Evolutionary conservation across 805 yeast genomes (phyloP).

Genomic region (Blastobotrys muscicola): DNA sequence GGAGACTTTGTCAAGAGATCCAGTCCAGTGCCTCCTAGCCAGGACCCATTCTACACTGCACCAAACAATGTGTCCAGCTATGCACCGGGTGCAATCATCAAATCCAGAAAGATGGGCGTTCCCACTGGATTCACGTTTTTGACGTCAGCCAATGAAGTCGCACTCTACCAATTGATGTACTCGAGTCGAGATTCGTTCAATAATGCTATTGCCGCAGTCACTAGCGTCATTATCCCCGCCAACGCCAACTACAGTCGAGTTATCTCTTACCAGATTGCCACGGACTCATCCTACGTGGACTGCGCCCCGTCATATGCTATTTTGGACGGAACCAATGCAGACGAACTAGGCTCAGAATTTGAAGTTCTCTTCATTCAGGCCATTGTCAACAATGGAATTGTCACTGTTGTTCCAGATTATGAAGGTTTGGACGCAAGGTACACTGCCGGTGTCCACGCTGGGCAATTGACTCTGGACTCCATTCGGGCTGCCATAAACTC

Average conservation of each 20-base stretch:
- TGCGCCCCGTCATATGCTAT: conserved; percentile 21
- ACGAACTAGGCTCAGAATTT: conserved; percentile 5
- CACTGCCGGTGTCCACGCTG: conserved; percentile 21
- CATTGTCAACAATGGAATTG: conserved; percentile 14
- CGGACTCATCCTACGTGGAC: conserved; percentile 16
- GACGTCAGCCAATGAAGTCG: conserved; percentile 2
- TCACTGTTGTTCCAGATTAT: conserved; percentile 20
- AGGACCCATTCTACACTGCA: conserved; percentile 6
- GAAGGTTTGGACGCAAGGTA: conserved; percentile 25
- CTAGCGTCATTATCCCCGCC: conserved; percentile 18
- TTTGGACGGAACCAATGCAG: conserved; percentile 8
- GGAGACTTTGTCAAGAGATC: background rate
- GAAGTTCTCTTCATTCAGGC: conserved; percentile 10
- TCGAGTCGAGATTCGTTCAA: conserved; percentile 22
- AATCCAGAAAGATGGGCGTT: background rate
- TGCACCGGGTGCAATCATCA: conserved; percentile 1
- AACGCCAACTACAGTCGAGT: conserved; percentile 10
- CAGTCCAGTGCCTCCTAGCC: conserved; percentile 11
- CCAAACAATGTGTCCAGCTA: conserved; percentile 1
- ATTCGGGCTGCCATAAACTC: conserved; percentile 17
- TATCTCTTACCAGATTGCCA: conserved; percentile 18
- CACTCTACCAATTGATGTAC: conserved; percentile 18
- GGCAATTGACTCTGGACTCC: conserved; percentile 21
- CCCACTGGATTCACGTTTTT: conserved; percentile 1
- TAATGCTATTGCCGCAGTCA: conserved; percentile 20